Base-by-base conservation (phyloP, 441 rosid genomes). In the Adansonia rubrostipa region DNA sequence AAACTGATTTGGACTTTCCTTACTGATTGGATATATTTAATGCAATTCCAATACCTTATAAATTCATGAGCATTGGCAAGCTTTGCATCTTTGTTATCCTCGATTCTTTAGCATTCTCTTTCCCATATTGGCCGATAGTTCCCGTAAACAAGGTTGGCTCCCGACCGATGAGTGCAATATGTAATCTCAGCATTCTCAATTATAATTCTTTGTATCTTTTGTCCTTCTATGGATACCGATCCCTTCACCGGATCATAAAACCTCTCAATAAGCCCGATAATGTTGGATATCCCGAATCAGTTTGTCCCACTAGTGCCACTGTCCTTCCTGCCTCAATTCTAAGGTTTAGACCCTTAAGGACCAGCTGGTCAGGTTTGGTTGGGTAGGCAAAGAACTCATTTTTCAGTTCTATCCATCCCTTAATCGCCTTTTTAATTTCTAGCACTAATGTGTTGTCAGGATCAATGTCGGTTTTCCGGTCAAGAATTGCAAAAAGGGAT, bases 211-310 rank as follows among this genome's bases (percentile, higher is more conserved):
- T 72, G 86, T 79, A 62, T 90, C 89, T 56, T 82, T 36, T 36
- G 86, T 70, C 77, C 87, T 71, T 90, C 91, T 10, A 90, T 84
- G 3, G 45, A 54, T 7, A 86, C 80, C 15, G 86, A 75, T 58
- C 92, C 92, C 68, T 82, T 86, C 36, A 71, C 4, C 13, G 91
- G 91, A 82, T 91, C 90, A 20, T 89, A 91, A 51, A 91, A 89
- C 73, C 94, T 89, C 71, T 88, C 90, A 28, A 91, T 86, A 28
- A 89, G 89, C 9, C 86, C 87, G 28, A 89, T 82, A 54, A 88
- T 80, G 56, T 92, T 90, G 19, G 92, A 86, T 81, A 87, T 89
- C 94, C 92, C 7, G 87, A 87, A 56, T 90, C 92, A 60, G 91
- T 91, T 56, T 84, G 88, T 53, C 92, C 90, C 5, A 85, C 92